Evolutionary conservation across 257 asterid species (phyloP), one percentile per base, ranked within the genome.

Genomic region (Paraleonurus japonicus): DNA sequence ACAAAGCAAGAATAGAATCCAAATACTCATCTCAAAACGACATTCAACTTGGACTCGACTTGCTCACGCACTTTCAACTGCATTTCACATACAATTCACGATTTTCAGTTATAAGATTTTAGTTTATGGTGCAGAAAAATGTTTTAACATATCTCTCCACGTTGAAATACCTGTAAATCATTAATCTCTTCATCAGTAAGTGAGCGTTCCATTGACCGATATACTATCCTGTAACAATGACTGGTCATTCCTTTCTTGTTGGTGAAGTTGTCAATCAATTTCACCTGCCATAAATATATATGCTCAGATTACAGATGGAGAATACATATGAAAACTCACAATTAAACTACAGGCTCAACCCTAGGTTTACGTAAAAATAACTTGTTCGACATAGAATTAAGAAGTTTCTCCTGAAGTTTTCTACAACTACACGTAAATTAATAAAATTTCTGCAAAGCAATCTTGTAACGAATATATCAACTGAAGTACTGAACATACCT

Each of bases 241-340:
- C 97, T 88, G 19, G 95, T 87, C 97, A 92, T 87, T 67, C 98
- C 97, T 81, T 92, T 90, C 95, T 90, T 90, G 80, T 90, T 90
- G 23, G 96, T 90, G 80, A 92, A 92, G 79, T 86, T 79, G 76
- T 88, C 98, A 5, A 88, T 90, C 86, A 92, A 70, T 69, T 78
- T 81, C 80, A 88, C 97, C 96, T 92, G 86, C 13, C 70, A 69
- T 69, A 61, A 7, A 51, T 51, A 19, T 5, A 7, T 19, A 16
- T 16, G 27, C 59, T 19, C 15, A 20, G 26, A 51, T 19, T 1
- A 35, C 43, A 35, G 43, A 35, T 35, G 12, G 12, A 35, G 11
- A 32, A 35, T 1, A 35, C 43, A 35, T 12, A 12, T 8, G 43
- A 35, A 32, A 35, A 35, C 51, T 43, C 50, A 12, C 50, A 41